Conservation (phyloP, 225 moss, liverwort and hornwort species). For the Marchantia polymorpha region DNA sequence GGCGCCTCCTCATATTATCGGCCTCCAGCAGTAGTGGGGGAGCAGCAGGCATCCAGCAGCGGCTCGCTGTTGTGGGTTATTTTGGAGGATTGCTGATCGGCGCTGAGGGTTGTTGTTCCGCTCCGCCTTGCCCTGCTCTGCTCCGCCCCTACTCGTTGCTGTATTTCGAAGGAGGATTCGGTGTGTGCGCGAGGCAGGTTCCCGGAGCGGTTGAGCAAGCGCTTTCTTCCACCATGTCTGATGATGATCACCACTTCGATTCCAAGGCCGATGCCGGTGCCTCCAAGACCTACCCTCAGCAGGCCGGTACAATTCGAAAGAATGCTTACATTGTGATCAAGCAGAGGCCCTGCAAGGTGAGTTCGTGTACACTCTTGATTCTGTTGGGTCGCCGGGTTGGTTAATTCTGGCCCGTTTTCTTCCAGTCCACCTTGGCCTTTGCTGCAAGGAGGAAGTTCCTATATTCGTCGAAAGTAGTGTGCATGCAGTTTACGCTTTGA, state of each 20-base stretch:
- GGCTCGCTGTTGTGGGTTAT: conserved; percentile 11
- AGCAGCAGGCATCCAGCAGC: background rate
- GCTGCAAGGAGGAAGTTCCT: too few relatives aligned
- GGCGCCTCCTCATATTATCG: conserved; percentile 29
- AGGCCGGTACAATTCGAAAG: conserved; percentile 53
- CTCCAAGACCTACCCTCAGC: conserved; percentile 51
- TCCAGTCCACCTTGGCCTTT: too few relatives aligned
- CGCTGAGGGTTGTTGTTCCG: conserved; percentile 20
- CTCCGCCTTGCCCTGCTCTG: conserved; percentile 1
- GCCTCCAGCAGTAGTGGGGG: conserved; percentile 12
- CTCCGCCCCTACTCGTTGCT: background rate
- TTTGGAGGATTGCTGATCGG: background rate
- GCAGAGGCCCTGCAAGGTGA: conserved; percentile 49
- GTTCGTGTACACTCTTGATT: background rate
- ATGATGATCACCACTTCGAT: conserved; percentile 49
- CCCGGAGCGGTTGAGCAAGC: conserved; percentile 5
- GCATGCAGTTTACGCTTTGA: too few relatives aligned
- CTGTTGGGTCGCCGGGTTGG: background rate
- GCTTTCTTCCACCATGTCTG: conserved; percentile 36
- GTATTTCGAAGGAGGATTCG: background rate
- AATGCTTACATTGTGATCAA: conserved; percentile 55
- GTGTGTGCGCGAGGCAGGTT: background rate
- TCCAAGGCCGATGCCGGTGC: conserved; percentile 51
- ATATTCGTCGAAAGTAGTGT: too few relatives aligned
- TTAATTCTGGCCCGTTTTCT: background rate